phyloP scores from a whole-genome alignment of 805 yeast genomes.

The Spathaspora hagerdaliae region DNA sequence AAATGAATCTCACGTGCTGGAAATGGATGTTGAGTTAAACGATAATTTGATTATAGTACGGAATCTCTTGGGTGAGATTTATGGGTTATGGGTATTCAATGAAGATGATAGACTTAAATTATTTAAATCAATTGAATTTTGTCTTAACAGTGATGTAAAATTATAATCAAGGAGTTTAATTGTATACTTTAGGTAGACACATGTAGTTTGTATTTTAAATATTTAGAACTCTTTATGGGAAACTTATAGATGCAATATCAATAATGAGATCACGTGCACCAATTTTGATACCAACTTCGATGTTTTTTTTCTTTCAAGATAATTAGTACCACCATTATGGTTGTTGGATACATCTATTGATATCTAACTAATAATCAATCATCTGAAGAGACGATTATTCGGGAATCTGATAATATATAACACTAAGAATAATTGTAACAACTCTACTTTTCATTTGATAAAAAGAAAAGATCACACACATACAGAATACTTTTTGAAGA shows the following conservation, averaged over 20 bases:
- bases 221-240: too few relatives aligned
- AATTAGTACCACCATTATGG: too few relatives aligned
- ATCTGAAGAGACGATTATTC: background rate
- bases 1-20: slow-evolving; percentile 27
- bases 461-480: too few relatives aligned
- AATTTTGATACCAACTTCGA: too few relatives aligned
- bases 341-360: background rate
- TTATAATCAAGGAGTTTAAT: background rate
- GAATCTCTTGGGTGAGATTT: slow-evolving; percentile 64
- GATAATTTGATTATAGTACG: slow-evolving; percentile 69
- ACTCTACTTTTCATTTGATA: too few relatives aligned
- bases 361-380: background rate
- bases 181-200: too few relatives aligned
- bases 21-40: slow-evolving; percentile 63
- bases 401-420: background rate
- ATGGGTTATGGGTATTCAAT: slow-evolving; percentile 76
- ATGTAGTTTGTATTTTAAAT: too few relatives aligned
- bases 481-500: too few relatives aligned
- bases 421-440: too few relatives aligned
- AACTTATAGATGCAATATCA: too few relatives aligned
- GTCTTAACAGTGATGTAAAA: slow-evolving; percentile 29
- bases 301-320: too few relatives aligned
- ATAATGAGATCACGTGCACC: too few relatives aligned
- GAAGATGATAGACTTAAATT: slow-evolving; percentile 61
- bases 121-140: slow-evolving; percentile 41